Percentiles rank a stretch among this genome's conserved stretches.
Conservation (phyloP, 306 rosid genomes). For the Malus fusca region DNA sequence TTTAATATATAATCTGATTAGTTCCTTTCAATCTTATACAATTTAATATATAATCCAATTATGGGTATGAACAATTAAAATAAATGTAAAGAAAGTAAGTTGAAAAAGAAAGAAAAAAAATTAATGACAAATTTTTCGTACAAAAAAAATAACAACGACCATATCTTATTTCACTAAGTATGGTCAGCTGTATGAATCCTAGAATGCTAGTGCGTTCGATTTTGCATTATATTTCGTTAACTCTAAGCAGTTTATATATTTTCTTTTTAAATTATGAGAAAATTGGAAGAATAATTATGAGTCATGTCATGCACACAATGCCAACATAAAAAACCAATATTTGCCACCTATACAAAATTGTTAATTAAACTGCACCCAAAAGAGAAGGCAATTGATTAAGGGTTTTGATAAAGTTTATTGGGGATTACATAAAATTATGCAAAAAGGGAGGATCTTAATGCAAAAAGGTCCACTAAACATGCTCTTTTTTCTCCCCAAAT, state of each 20-base stretch:
- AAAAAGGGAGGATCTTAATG: slow-evolving; percentile 17
- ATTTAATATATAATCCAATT: neutral
- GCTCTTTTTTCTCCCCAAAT: slow-evolving; percentile 5
- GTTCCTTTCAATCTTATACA: neutral
- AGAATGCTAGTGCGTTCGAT: fast-evolving
- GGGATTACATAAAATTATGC: neutral
- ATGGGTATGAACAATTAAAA: neutral
- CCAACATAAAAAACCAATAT: neutral
- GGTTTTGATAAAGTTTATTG: neutral
- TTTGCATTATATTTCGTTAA: fast-evolving
- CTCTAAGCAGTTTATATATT: too few relatives aligned
- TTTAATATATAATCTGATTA: neutral
- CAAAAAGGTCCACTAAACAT: slow-evolving; percentile 11
- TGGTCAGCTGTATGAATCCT: fast-evolving
- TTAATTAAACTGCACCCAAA: neutral
- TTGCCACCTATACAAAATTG: neutral
- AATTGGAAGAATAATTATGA: neutral
- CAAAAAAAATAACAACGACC: too few relatives aligned
- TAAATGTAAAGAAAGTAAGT: neutral
- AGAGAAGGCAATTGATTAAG: neutral
- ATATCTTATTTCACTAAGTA: too few relatives aligned
- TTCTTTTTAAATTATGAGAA: too few relatives aligned
- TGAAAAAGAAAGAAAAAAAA: neutral
- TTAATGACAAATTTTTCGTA: neutral
- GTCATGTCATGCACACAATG: neutral